These are phyloP conservation scores for Suillus fuscotomentosus DNA, from an alignment of 768 basidiomycete species.

Conservation along the genomic window DNA sequence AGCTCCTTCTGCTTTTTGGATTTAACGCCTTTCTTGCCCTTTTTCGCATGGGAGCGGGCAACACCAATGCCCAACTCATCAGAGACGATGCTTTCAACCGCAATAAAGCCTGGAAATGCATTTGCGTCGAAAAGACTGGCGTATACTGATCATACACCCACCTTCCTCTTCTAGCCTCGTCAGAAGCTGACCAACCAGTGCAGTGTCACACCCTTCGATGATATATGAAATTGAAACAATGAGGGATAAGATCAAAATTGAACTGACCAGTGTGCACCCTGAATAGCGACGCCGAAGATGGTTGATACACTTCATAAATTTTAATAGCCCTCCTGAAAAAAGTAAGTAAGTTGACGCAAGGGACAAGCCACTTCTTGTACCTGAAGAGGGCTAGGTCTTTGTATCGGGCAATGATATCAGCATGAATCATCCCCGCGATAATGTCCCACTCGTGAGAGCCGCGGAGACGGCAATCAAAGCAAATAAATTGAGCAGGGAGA, in stretches of 20 bases:
- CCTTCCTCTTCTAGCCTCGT: slow-evolving; percentile 73
- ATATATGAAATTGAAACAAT: neutral
- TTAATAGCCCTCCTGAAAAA: slow-evolving; percentile 64
- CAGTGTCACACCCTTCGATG: slow-evolving; percentile 47
- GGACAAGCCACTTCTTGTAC: slow-evolving; percentile 31
- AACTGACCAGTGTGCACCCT: slow-evolving; percentile 57
- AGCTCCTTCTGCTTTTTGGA: slow-evolving; percentile 47
- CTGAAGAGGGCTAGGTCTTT: slow-evolving; percentile 71
- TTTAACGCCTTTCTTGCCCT: slow-evolving; percentile 41
- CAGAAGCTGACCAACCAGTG: slow-evolving; percentile 60
- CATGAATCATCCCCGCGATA: slow-evolving; percentile 56
- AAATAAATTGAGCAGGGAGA: slow-evolving; percentile 60
- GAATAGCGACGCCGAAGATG: slow-evolving; percentile 49
- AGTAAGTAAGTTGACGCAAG: slow-evolving; percentile 1
- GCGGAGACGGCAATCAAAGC: slow-evolving; percentile 75
- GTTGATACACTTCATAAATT: slow-evolving; percentile 51
- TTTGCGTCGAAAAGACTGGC: neutral
- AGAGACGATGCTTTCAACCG: slow-evolving; percentile 43
- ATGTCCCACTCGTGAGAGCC: slow-evolving; percentile 70
- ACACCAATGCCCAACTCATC: slow-evolving; percentile 49
- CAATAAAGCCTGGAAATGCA: slow-evolving; percentile 53
- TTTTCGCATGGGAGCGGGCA: slow-evolving; percentile 36
- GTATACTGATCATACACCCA: slow-evolving; percentile 20
- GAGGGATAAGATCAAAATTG: neutral
- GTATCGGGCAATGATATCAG: slow-evolving; percentile 58